phyloP scores from a whole-genome alignment of 2,329 filamentous ascomycete genomes.

The Aschersonia sp. region DNA sequence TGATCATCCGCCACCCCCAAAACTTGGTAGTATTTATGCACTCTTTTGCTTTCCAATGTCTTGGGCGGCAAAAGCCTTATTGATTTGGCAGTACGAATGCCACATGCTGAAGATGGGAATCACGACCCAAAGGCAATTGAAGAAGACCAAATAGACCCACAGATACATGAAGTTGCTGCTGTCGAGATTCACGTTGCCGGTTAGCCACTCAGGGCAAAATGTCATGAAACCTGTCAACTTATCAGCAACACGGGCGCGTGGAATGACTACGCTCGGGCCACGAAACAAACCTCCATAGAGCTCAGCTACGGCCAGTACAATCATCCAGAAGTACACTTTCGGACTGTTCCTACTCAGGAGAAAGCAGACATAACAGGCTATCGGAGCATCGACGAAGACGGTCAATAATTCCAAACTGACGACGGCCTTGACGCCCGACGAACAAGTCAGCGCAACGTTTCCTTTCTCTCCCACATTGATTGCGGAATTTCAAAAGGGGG shows the following conservation, averaged over 20 bases:
- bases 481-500: no score
- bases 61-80: constrained; percentile 29
- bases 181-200: constrained; percentile 46
- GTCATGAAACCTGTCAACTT: constrained; percentile 46
- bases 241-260: neutral
- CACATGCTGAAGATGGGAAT: constrained; percentile 46
- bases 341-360: constrained; percentile 40
- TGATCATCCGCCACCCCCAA: no score
- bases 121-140: constrained; percentile 54
- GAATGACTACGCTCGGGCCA: neutral
- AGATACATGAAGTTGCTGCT: constrained; percentile 53
- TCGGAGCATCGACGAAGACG: constrained; percentile 45
- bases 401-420: constrained; percentile 52
- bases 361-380: constrained; percentile 45
- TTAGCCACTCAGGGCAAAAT: constrained; percentile 56
- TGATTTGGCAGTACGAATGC: constrained; percentile 39
- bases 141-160: constrained; percentile 55
- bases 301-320: constrained; percentile 50
- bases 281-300: constrained; percentile 41
- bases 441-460: constrained; percentile 1
- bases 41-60: constrained; percentile 5
- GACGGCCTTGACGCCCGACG: constrained; percentile 27
- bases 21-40: neutral
- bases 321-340: constrained; percentile 45
- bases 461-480: no score